These are phyloP conservation scores for Starmera pachycereana DNA, from an alignment of 805 yeast species.

Conservation along the genomic window DNA sequence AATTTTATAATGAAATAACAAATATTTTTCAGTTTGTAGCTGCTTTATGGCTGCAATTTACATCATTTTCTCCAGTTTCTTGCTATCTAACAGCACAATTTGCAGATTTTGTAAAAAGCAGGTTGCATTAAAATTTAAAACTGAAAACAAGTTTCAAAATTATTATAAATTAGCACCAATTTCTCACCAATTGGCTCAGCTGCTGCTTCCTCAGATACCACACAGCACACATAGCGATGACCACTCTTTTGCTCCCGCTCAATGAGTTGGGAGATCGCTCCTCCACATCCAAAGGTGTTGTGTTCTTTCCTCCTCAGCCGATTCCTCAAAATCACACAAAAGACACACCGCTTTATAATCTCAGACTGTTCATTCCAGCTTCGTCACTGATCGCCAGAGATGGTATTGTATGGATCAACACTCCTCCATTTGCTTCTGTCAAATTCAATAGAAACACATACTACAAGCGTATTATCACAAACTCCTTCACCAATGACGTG, in stretches of 20 bases:
- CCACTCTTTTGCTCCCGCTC: conserved; percentile 24
- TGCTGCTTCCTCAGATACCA: too few species aligned
- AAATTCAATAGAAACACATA: conserved; percentile 49
- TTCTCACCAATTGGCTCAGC: too few species aligned
- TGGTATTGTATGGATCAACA: conserved; percentile 67
- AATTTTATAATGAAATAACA: too few species aligned
- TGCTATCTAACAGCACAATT: too few species aligned
- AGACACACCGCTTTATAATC: conserved; percentile 35
- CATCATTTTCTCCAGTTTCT: too few species aligned
- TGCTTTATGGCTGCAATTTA: too few species aligned
- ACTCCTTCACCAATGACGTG: conserved; percentile 57
- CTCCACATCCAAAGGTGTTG: conserved; percentile 26
- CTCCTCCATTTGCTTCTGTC: conserved; percentile 36
- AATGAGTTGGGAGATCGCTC: conserved; percentile 25
- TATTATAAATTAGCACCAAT: too few species aligned
- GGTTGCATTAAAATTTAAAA: too few species aligned
- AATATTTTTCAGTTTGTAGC: too few species aligned
- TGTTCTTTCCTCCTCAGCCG: conserved; percentile 29
- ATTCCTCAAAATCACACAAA: conserved; percentile 22
- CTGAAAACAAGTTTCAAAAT: too few species aligned
- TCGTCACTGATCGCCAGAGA: conserved; percentile 63
- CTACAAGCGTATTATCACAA: conserved; percentile 36
- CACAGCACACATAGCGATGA: conserved; percentile 6
- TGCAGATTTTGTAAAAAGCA: too few species aligned
- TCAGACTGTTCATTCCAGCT: conserved; percentile 62